Evolutionary conservation across 2,329 filamentous ascomycete genomes (phyloP), one percentile per base, ranked within the genome.

Genomic region (Cladobotryum mycophilum): DNA sequence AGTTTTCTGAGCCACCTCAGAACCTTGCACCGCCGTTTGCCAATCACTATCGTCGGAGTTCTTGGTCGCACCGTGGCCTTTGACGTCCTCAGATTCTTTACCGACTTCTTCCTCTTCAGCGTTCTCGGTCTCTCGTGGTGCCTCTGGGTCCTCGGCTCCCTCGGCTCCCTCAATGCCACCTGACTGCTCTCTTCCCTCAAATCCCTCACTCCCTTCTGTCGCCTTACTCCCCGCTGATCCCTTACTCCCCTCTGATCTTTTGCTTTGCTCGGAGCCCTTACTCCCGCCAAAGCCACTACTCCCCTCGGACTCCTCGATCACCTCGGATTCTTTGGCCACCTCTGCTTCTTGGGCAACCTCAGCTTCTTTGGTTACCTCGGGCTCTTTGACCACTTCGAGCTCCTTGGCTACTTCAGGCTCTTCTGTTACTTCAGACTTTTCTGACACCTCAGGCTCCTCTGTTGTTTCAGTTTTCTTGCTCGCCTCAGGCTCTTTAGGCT

Each of bases 11-110:
- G 18, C 20, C 41, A 30, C 41, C 41, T 18, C 20, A 30, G 13
- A n/a, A 25, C 15, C 25, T 25, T 30, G 38, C 38, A 41, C 38
- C 38, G 14, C 1, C 38, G 15, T 18, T 20, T 41, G 5, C 38
- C 38, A 9, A 41, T 41, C 15, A 15, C 15, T n/a, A 41, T 41
- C 15, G 14, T 46, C 46, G 37, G 38, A 34, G 8, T 42, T 30
- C 18, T 48, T 45, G 4, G 45, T 18, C 1, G 41, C 44, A 15
- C 15, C 14, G 20, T 5, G 15, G 38, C 20, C 14, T 12, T 15
- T 38, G 36, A n/a, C 36, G 36, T 8, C 14, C 36, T 17, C 45
- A 11, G 46, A 41, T 17, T 56, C 54, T 18, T 54, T 33, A n/a
- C 38, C 2, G 25, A 42, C 35, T 40, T 49, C 35, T 13, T 18